phyloP scores from a whole-genome alignment of 1,139 yeast species.

The Yarrowia galli region DNA sequence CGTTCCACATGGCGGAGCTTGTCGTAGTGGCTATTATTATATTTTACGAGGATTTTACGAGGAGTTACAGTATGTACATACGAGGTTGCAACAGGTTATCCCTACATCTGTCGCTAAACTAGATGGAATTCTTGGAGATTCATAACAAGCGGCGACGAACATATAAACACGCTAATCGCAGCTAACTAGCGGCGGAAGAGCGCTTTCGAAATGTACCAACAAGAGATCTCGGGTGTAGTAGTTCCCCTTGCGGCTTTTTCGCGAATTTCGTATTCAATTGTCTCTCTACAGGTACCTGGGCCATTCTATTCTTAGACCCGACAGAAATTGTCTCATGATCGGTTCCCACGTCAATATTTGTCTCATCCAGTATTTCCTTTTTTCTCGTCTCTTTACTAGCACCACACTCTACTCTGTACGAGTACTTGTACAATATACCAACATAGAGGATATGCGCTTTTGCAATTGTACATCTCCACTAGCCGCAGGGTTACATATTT shows the following conservation, averaged over 20 bases:
- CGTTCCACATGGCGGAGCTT: not conserved
- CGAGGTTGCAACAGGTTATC: not conserved
- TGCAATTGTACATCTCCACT: not conserved
- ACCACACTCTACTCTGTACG: not conserved
- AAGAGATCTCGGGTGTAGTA: not conserved
- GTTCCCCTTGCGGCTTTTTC: not conserved
- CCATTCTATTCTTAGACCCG: constrained; percentile 15
- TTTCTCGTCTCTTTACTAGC: not conserved
- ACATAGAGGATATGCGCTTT: not conserved
- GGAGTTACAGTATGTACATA: too few species aligned
- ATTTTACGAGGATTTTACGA: constrained; percentile 7
- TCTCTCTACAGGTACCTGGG: not conserved
- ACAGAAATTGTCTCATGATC: constrained; percentile 17
- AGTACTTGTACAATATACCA: too few species aligned
- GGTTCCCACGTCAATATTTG: not conserved
- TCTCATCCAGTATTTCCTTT: constrained; percentile 17
- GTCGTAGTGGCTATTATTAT: not conserved
- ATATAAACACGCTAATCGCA: not conserved
- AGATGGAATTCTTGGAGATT: not conserved
- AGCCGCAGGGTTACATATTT: constrained; percentile 17
- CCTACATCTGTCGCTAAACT: not conserved
- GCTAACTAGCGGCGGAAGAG: not conserved
- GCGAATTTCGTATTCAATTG: not conserved
- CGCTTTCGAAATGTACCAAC: not conserved
- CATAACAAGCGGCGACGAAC: not conserved